phyloP scores from a whole-genome alignment of 345 rosid species.

The Moringa oleifera region DNA sequence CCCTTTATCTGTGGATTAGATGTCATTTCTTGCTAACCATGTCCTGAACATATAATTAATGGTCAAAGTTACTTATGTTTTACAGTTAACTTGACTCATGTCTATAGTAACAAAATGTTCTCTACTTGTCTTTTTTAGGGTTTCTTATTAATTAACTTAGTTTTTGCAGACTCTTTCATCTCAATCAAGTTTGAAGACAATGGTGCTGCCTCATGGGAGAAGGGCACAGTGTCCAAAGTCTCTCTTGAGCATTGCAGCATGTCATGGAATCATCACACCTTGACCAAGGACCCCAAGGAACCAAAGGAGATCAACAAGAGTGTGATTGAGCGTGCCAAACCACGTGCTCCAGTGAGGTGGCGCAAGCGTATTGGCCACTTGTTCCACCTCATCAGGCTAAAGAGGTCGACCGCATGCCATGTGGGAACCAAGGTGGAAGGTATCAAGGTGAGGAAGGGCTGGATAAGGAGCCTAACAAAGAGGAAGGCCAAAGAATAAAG shows the following conservation, averaged over 20 bases:
- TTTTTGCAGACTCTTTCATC: slow-evolving; percentile 76
- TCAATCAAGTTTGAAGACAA: slow-evolving; percentile 84
- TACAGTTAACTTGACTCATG: too few relatives aligned
- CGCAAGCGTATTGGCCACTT: slow-evolving; percentile 78
- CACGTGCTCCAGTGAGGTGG: slow-evolving; percentile 73
- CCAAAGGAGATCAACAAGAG: slow-evolving; percentile 38
- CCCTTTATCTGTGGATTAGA: too few relatives aligned
- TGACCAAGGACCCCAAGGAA: slow-evolving; percentile 16
- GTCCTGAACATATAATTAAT: too few relatives aligned
- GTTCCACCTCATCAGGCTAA: slow-evolving; percentile 72
- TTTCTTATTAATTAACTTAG: background rate
- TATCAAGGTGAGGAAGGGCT: slow-evolving; percentile 69
- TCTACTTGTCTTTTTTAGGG: too few relatives aligned
- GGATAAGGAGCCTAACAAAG: slow-evolving; percentile 85
- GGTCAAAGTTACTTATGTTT: too few relatives aligned
- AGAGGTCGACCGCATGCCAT: slow-evolving; percentile 67
- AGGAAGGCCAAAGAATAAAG: slow-evolving; percentile 46
- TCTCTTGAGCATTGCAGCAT: slow-evolving; percentile 44
- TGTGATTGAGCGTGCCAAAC: slow-evolving; percentile 62
- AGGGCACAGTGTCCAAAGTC: slow-evolving; percentile 49
- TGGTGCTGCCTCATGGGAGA: slow-evolving; percentile 90
- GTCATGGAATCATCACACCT: slow-evolving; percentile 29
- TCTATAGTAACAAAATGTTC: too few relatives aligned
- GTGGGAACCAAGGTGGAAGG: slow-evolving; percentile 71
- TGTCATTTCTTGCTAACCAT: too few relatives aligned